A percentile compares a stretch with the other conserved stretches of the same genome.
phyloP scores from a whole-genome alignment of 2,329 filamentous ascomycete genomes.

The Cladorrhinum sp. region DNA sequence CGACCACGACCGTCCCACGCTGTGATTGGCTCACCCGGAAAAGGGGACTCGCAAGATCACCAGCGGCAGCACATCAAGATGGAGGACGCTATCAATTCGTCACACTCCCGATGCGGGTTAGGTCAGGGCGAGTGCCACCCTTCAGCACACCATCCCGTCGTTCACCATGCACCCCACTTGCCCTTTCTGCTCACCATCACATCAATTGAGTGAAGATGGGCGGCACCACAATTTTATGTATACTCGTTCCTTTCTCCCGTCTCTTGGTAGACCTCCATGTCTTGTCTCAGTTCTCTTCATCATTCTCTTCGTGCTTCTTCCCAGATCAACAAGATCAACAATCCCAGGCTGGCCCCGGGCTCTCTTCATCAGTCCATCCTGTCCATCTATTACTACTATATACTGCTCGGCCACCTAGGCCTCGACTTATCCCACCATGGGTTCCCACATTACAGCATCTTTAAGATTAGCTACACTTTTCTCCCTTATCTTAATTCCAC shows the following conservation, averaged over 20 bases:
- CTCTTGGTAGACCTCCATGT: not conserved
- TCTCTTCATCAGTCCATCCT: constrained; percentile 10
- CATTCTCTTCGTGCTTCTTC: constrained; percentile 1
- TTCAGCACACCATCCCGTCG: constrained; percentile 10
- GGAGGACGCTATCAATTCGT: constrained; percentile 13
- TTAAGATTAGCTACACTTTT: constrained; percentile 11
- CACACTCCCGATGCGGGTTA: constrained; percentile 21
- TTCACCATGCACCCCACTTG: constrained; percentile 14
- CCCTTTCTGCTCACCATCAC: constrained; percentile 7
- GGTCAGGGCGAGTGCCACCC: constrained; percentile 7
- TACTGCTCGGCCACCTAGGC: not conserved
- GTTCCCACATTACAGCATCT: not conserved
- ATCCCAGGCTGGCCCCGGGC: constrained; percentile 10
- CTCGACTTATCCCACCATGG: not conserved
- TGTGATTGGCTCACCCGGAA: constrained; percentile 3
- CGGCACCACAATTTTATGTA: constrained; percentile 1
- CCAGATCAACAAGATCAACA: not conserved
- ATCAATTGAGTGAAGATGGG: not conserved
- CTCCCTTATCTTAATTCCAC: constrained; percentile 25
- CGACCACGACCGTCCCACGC: not conserved
- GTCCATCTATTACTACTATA: constrained; percentile 5
- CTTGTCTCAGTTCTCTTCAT: constrained; percentile 6
- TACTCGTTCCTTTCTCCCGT: not conserved
- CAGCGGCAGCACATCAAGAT: constrained; percentile 16
- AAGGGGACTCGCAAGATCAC: constrained; percentile 9